phyloP scores from a whole-genome alignment of 768 basidiomycete species.

The Hortiboletus flavorubellus region DNA sequence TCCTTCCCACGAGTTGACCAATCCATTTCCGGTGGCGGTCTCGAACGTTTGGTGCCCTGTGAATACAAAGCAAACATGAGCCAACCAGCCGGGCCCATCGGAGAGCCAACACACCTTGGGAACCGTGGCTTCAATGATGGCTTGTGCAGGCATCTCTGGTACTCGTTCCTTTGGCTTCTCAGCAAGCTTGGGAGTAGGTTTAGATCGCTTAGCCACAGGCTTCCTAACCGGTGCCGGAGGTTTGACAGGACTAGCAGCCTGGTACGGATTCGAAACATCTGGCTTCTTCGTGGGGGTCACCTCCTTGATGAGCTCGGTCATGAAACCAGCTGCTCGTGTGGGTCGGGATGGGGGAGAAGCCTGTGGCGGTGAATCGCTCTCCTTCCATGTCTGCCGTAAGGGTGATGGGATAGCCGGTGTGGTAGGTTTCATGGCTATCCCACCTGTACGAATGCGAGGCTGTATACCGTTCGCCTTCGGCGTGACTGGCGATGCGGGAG shows the following conservation, averaged over 20 bases:
- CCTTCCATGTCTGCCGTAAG: conserved; percentile 68
- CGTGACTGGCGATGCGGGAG: conserved; percentile 20
- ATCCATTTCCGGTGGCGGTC: conserved; percentile 61
- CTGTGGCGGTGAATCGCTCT: conserved; percentile 39
- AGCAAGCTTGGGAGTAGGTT: conserved; percentile 32
- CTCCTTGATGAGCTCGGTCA: conserved; percentile 70
- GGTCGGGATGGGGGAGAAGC: conserved; percentile 35
- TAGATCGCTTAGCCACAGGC: conserved; percentile 38
- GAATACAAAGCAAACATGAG: conserved; percentile 3
- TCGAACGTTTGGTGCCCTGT: conserved; percentile 75
- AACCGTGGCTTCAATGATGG: conserved; percentile 73
- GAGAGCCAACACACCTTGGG: conserved; percentile 53
- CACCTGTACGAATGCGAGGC: conserved; percentile 41
- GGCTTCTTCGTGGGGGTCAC: conserved; percentile 60
- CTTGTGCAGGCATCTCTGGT: conserved; percentile 48
- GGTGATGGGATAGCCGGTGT: conserved; percentile 70
- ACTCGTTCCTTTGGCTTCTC: conserved; percentile 31
- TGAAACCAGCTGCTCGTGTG: conserved; percentile 65
- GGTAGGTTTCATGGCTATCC: conserved; percentile 46
- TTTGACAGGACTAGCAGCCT: conserved; percentile 63
- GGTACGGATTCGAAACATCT: conserved; percentile 77
- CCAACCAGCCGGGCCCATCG: conserved; percentile 1
- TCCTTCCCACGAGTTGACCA: conserved; percentile 24
- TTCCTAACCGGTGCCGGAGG: conserved; percentile 45
- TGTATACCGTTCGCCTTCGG: conserved; percentile 26